phyloP scores from a whole-genome alignment of 139 green algal genomes.

The Chlorella ohadii region DNA sequence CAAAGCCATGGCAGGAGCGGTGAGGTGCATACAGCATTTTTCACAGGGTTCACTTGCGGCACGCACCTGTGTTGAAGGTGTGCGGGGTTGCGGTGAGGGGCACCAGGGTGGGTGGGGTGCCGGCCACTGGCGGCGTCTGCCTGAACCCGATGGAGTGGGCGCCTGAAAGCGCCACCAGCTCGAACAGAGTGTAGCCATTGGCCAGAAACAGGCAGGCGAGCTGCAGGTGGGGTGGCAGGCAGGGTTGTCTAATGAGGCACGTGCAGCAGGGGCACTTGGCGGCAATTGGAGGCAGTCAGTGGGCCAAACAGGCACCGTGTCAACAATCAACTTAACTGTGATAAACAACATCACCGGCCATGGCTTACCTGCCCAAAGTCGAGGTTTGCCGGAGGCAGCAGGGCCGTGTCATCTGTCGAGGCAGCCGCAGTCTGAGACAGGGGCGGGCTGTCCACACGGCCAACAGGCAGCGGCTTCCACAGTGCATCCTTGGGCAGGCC shows the following conservation, averaged over 20 bases:
- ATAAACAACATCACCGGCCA: no score
- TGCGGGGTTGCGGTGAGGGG: neutral
- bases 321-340: no score
- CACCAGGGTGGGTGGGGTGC: neutral
- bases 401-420: neutral
- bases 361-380: no score
- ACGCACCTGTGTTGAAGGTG: neutral
- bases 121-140: neutral
- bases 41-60: no score
- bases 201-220: neutral
- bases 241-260: neutral
- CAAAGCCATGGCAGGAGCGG: no score
- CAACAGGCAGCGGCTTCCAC: neutral
- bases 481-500: neutral
- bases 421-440: neutral
- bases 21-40: no score
- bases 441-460: neutral
- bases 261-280: no score
- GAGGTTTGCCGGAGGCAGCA: neutral
- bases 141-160: neutral
- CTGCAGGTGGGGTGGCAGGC: neutral
- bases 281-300: no score
- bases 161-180: neutral
- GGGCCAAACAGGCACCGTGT: no score
- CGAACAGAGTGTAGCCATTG: neutral